phyloP scores from a whole-genome alignment of 2,329 filamentous ascomycete genomes.

The Didymella sp. region DNA sequence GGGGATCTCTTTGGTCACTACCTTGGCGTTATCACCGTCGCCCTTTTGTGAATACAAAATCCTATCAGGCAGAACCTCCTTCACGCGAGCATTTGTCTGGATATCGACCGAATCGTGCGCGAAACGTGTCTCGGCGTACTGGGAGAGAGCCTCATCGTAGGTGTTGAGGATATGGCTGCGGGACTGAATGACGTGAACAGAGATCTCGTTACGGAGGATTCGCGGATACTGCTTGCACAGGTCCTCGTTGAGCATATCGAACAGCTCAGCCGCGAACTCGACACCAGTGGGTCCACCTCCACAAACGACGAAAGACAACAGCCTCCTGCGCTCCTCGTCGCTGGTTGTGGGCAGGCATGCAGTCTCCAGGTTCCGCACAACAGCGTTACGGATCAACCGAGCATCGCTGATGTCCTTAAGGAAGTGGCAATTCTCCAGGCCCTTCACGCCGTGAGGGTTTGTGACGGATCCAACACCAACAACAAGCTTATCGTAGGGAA shows the following conservation, averaged over 20 bases:
- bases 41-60: conserved; percentile 86
- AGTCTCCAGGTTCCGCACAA: conserved; percentile 87
- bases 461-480: conserved; percentile 90
- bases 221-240: conserved; percentile 76
- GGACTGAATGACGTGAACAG: conserved; percentile 95
- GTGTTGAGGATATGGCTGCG: conserved; percentile 96
- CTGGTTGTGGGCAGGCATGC: conserved; percentile 91
- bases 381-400: conserved; percentile 82
- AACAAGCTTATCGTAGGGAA: conserved; percentile 96
- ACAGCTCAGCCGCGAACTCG: conserved; percentile 96
- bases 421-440: conserved; percentile 91
- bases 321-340: conserved; percentile 83
- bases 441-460: conserved; percentile 95
- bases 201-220: conserved; percentile 95
- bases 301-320: conserved; percentile 95
- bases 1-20: conserved; percentile 89
- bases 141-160: conserved; percentile 92
- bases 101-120: conserved; percentile 90
- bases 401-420: conserved; percentile 96
- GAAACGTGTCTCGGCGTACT: conserved; percentile 90
- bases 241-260: conserved; percentile 95
- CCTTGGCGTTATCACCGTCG: conserved; percentile 68
- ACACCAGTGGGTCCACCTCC: conserved; percentile 96
- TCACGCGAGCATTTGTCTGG: conserved; percentile 89
- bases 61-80: conserved; percentile 81